These are phyloP conservation scores for Saxophila tyrrhenica DNA, from an alignment of 495 filamentous ascomycete species.

Conservation along the genomic window DNA sequence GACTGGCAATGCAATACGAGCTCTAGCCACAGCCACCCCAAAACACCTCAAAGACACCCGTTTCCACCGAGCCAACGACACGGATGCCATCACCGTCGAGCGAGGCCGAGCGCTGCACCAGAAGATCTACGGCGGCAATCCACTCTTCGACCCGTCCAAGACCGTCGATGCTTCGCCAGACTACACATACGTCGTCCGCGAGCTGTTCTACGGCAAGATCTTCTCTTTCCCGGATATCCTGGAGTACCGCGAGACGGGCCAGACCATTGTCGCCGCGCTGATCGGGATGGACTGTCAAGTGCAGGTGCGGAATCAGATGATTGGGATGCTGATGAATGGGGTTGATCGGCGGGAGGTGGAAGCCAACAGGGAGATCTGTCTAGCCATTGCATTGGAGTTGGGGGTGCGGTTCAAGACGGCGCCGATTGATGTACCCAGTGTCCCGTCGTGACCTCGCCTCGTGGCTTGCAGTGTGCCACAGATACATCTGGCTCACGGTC, in stretches of 20 bases:
- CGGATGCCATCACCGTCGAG: no score
- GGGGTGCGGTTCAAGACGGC: no score
- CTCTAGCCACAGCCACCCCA: no score
- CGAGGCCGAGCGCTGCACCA: background rate
- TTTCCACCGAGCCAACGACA: no score
- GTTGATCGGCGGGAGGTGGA: background rate
- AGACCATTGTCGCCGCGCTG: background rate
- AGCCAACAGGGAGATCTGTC: background rate
- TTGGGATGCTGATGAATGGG: slow-evolving; percentile 2
- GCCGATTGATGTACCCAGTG: no score
- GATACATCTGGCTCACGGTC: no score
- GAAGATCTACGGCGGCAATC: background rate
- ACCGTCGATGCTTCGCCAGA: background rate
- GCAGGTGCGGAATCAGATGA: slow-evolving; percentile 4
- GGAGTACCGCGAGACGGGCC: background rate
- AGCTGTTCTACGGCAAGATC: slow-evolving; percentile 4
- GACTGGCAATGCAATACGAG: no score
- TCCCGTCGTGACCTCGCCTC: no score
- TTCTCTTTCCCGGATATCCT: slow-evolving; percentile 6
- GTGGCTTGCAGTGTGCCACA: no score
- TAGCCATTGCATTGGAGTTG: background rate
- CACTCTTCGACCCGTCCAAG: background rate
- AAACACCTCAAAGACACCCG: no score
- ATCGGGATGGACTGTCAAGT: slow-evolving; percentile 3
- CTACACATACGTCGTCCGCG: background rate